phyloP scores from a whole-genome alignment of 768 basidiomycete genomes.

The Lactarius sanguifluus region DNA sequence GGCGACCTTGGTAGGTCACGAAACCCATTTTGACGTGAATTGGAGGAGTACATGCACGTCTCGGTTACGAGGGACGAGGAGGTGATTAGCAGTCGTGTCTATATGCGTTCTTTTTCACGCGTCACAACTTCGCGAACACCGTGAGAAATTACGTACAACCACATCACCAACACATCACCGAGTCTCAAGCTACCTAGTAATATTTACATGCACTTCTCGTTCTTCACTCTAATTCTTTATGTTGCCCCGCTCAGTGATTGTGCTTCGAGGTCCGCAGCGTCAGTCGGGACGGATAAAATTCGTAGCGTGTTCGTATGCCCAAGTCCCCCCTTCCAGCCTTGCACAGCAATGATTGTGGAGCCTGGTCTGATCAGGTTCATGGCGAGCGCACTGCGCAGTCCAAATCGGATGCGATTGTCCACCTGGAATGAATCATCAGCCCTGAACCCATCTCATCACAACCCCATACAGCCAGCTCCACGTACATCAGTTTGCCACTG shows the following conservation, averaged over 20 bases:
- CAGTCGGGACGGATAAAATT: conserved; percentile 80
- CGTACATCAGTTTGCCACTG: conserved; percentile 98
- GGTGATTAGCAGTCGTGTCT: background rate
- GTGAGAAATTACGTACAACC: background rate
- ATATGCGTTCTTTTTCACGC: background rate
- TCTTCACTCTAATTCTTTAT: background rate
- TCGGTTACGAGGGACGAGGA: background rate
- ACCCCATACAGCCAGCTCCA: conserved; percentile 12
- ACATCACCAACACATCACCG: background rate
- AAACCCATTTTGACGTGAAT: conserved; percentile 48
- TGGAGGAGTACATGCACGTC: conserved; percentile 45
- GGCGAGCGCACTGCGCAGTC: conserved; percentile 77
- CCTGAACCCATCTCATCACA: conserved; percentile 16
- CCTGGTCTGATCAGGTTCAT: conserved; percentile 88
- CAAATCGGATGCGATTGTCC: conserved; percentile 87
- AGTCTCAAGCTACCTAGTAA: background rate
- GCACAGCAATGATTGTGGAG: conserved; percentile 89
- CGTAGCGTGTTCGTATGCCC: conserved; percentile 94
- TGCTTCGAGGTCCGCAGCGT: conserved; percentile 72
- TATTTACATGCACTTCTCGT: conserved; percentile 19
- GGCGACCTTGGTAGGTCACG: conserved; percentile 44
- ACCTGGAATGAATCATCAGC: conserved; percentile 46
- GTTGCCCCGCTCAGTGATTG: conserved; percentile 50
- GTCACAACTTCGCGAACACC: background rate
- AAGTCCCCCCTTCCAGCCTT: conserved; percentile 99